Conservation (phyloP, 208 protist species). For the Leptomonas seymouri region DNA sequence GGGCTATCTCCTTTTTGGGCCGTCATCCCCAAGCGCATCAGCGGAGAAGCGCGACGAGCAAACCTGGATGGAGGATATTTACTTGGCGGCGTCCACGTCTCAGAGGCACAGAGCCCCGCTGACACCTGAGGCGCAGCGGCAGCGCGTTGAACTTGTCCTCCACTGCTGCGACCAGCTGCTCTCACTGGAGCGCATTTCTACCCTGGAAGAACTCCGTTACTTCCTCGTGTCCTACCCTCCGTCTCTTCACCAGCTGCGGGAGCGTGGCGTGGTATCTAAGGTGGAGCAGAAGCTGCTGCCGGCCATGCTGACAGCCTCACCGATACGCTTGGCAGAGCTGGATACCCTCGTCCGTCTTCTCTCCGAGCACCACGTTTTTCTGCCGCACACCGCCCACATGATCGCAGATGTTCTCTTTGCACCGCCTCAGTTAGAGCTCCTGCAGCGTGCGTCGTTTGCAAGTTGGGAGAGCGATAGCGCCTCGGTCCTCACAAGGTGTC, state of each 20-base stretch:
- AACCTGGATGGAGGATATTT: conserved; percentile 10
- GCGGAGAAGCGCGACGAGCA: background rate
- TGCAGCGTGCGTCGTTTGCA: conserved; percentile 4
- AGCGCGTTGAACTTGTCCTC: conserved; percentile 36
- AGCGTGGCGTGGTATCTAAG: conserved; percentile 40
- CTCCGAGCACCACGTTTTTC: conserved; percentile 45
- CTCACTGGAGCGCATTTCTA: conserved; percentile 56
- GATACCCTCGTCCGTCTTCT: conserved; percentile 42
- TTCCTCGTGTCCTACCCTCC: conserved; percentile 67
- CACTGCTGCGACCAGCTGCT: conserved; percentile 66
- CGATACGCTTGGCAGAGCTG: conserved; percentile 26
- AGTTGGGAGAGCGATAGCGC: conserved; percentile 6
- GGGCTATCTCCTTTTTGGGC: conserved; percentile 42
- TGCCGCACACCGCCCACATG: conserved; percentile 16
- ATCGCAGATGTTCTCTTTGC: conserved; percentile 39
- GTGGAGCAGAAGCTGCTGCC: conserved; percentile 49
- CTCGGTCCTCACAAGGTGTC: conserved; percentile 12
- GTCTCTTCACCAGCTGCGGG: conserved; percentile 48
- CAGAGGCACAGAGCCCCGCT: background rate
- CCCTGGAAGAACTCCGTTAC: conserved; percentile 44
- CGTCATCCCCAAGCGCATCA: background rate
- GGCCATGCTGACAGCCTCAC: conserved; percentile 23
- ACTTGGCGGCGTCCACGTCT: background rate
- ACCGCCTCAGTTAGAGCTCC: background rate
- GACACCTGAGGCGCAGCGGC: conserved; percentile 9